Percentiles rank a stretch among this genome's conserved stretches.
These are phyloP conservation scores for Phyllosticta citriasiana DNA, from an alignment of 2,329 filamentous ascomycete genomes.

Conservation along the genomic window DNA sequence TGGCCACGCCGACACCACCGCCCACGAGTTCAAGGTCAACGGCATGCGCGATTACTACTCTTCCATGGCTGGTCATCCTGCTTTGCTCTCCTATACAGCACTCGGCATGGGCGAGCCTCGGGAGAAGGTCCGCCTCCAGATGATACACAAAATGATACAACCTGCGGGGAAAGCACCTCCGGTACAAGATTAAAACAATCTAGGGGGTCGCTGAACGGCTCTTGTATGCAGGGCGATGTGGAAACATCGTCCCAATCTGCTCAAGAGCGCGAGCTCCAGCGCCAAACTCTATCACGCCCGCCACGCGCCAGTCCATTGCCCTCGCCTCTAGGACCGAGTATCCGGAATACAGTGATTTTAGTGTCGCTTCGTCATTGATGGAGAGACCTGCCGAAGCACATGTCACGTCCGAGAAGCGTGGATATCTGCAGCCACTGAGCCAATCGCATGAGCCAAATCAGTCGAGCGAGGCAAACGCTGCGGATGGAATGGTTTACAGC, in stretches of 20 bases:
- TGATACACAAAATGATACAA: conserved; percentile 66
- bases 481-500: not conserved
- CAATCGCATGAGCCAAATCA: not conserved
- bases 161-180: conserved; percentile 54
- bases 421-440: not conserved
- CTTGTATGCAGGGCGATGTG: not conserved
- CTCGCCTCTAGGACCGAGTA: too few species aligned
- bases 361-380: too few species aligned
- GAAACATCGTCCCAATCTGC: not conserved
- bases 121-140: conserved; percentile 65
- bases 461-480: not conserved
- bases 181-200: conserved; percentile 3
- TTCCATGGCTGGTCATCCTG: conserved; percentile 80
- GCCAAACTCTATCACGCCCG: too few species aligned
- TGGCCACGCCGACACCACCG: conserved; percentile 91
- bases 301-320: too few species aligned
- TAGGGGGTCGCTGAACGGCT: not conserved
- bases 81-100: conserved; percentile 77
- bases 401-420: not conserved
- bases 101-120: conserved; percentile 79
- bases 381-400: too few species aligned
- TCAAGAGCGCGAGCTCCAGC: not conserved
- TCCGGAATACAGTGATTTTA: too few species aligned
- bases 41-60: conserved; percentile 89
- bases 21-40: conserved; percentile 95